Evolutionary conservation across 1,139 yeast genomes (phyloP).

Genomic region (Pichia sp.): DNA sequence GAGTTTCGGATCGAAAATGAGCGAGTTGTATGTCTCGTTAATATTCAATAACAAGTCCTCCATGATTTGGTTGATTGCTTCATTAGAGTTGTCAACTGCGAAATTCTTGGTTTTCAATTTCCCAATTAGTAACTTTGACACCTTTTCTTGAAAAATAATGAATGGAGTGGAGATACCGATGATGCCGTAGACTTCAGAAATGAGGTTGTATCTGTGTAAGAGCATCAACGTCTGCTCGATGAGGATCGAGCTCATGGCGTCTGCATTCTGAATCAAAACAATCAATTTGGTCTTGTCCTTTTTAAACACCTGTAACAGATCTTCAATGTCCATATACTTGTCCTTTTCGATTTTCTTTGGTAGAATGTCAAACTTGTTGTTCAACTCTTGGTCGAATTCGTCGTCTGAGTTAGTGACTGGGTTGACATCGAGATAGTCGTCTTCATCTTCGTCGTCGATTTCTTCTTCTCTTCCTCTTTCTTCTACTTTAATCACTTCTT

Average conservation of each 20-base stretch:
- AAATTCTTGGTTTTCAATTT: slow-evolving; percentile 31
- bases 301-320: slow-evolving; percentile 32
- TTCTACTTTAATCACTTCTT: slow-evolving; percentile 9
- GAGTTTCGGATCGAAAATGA: slow-evolving; percentile 31
- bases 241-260: slow-evolving; percentile 52
- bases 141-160: slow-evolving; percentile 41
- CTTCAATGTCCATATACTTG: slow-evolving; percentile 33
- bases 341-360: slow-evolving; percentile 26
- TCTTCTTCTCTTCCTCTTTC: slow-evolving; percentile 20
- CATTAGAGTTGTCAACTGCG: slow-evolving; percentile 43
- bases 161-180: slow-evolving; percentile 56
- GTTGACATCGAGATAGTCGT: no score
- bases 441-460: slow-evolving; percentile 21
- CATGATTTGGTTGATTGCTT: slow-evolving; percentile 41
- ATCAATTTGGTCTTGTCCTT: slow-evolving; percentile 26
- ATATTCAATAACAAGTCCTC: slow-evolving; percentile 34
- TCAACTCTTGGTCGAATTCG: slow-evolving; percentile 15
- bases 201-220: slow-evolving; percentile 37
- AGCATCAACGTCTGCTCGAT: slow-evolving; percentile 49
- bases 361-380: slow-evolving; percentile 23
- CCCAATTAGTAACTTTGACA: slow-evolving; percentile 33
- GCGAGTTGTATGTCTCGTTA: slow-evolving; percentile 33
- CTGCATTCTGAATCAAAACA: slow-evolving; percentile 63
- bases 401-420: no score
- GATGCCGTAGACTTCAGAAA: slow-evolving; percentile 20